Conservation (phyloP, 176 grass and related monocot species). For the Oropetium thomaeum region DNA sequence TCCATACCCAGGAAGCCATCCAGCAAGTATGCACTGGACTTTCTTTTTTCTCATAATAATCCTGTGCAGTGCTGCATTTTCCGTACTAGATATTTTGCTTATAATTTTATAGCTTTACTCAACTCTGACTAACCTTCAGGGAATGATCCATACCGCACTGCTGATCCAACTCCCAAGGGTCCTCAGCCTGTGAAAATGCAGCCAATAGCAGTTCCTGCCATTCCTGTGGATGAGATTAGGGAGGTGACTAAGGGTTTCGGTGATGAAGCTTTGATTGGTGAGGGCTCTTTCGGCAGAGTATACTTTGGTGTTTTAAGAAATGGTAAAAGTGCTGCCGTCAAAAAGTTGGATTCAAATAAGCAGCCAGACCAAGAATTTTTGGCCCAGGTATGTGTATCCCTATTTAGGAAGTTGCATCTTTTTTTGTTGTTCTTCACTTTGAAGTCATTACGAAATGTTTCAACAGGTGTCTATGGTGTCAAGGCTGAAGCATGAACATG, state of each 20-base stretch:
- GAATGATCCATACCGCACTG: conserved; percentile 47
- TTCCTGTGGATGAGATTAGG: conserved; percentile 72
- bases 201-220: conserved; percentile 67
- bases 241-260: conserved; percentile 78
- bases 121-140: conserved; percentile 33
- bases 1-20: conserved; percentile 42
- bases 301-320: conserved; percentile 74
- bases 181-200: conserved; percentile 61
- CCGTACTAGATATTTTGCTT: conserved; percentile 6
- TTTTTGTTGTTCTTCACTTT: not conserved
- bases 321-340: conserved; percentile 59
- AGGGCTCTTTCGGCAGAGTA: conserved; percentile 83
- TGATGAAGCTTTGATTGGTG: conserved; percentile 82
- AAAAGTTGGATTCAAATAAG: conserved; percentile 85
- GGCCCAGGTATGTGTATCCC: conserved; percentile 56
- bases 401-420: conserved; percentile 8
- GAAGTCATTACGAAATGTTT: conserved; percentile 22
- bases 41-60: not conserved
- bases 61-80: not conserved
- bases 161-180: conserved; percentile 67
- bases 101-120: conserved; percentile 2
- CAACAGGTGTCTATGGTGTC: conserved; percentile 66
- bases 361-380: conserved; percentile 88
- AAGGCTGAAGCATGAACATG: conserved; percentile 78
- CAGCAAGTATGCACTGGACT: conserved; percentile 42